Evolutionary conservation across 2,329 filamentous ascomycete species (phyloP), one percentile per base, ranked within the genome.

Genomic region (Stemphylium beticola): DNA sequence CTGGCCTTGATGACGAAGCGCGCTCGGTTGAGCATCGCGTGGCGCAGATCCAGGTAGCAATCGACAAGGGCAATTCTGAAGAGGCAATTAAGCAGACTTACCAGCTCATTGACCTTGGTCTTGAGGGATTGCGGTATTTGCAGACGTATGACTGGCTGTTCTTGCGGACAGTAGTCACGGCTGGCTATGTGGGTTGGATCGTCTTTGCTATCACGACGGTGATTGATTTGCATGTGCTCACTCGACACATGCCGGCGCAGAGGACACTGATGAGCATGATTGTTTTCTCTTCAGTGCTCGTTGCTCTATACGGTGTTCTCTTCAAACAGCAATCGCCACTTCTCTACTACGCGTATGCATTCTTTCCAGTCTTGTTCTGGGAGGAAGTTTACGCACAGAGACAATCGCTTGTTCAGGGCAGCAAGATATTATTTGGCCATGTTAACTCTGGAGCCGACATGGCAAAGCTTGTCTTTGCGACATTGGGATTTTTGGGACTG

Each of bases 81-180:
- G 85, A 91, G 64, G 91, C 93, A 1, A 96, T 98, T 64, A 81
- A 86, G 53, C 85, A 90, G 66, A 92, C 91, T 1, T 87, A 89
- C 37, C 84, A 87, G 24, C 81, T 99, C 12, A 90, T 98, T 56
- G 84, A 89, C 55, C 78, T 91, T 45, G 89, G 87, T 1, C 82
- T 99, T 1, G 85, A 92, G 57, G 95, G 95, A 7, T 79, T 99
- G 56, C 86, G 95, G 45, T 99, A 99, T 73, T 83, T 99, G 22
- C 95, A 99, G 76, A 99, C 93, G 0, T 99, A 99, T 68, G 95
- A 99, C 78, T 99, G 95, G 95, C 82, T 99, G 2, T 99, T 99
- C 77, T 79, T 99, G 32, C 85, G 95, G 56, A 89, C 91, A 2
- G 82, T 99, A 44, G 89, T 99, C 55, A 97, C 95, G 2, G 73